Conservation (phyloP, 2,329 filamentous ascomycete species). For the Botryotinia globosa region DNA sequence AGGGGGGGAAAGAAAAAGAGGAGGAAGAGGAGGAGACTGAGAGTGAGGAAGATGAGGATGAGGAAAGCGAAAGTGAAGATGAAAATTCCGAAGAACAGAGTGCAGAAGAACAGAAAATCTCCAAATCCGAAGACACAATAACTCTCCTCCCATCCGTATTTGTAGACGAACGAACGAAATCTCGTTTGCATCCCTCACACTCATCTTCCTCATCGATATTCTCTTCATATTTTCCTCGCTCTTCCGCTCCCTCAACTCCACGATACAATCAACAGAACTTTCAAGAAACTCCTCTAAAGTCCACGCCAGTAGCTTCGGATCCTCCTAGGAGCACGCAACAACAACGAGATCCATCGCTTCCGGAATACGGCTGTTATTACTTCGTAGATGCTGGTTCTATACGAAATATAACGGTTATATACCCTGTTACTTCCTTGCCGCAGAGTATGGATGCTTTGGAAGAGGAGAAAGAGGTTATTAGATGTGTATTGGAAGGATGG, state of each 20-base stretch:
- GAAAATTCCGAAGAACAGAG: too few species aligned
- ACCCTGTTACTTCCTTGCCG: neutral
- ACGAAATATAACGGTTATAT: neutral
- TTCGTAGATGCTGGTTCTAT: neutral
- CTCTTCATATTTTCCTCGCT: neutral
- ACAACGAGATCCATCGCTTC: neutral
- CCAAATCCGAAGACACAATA: neutral
- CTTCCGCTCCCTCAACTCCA: neutral
- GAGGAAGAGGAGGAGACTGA: neutral
- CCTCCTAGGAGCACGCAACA: neutral
- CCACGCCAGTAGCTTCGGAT: neutral
- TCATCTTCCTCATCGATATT: neutral
- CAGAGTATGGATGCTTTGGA: neutral
- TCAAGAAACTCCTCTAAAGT: neutral
- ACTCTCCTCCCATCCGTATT: neutral
- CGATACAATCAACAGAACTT: neutral
- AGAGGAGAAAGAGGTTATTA: neutral
- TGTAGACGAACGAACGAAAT: neutral
- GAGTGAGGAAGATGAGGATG: neutral
- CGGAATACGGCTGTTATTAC: neutral
- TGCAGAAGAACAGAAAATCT: neutral
- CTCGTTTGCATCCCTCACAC: neutral
- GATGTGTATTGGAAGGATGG: neutral
- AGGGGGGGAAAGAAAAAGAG: neutral
- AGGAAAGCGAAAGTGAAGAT: neutral